Evolutionary conservation across 768 basidiomycete species (phyloP).

Genomic region (Clitopilus hobsonii): DNA sequence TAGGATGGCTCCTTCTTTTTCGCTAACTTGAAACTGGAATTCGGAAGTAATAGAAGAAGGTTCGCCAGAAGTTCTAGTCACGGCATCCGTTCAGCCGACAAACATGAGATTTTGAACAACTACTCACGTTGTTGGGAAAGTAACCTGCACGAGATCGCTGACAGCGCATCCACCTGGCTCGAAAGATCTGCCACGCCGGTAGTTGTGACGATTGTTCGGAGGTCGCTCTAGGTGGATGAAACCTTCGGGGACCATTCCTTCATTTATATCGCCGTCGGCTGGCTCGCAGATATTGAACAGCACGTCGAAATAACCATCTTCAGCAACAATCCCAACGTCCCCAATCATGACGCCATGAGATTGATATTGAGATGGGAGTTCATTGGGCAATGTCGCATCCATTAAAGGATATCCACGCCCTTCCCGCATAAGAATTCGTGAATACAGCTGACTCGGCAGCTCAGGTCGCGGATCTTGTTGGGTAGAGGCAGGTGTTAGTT

Average conservation of each 20-base stretch:
- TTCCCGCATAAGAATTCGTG: not conserved
- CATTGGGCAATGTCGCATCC: not conserved
- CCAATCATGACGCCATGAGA: not conserved
- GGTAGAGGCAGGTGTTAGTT: not conserved
- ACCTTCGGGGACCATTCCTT: not conserved
- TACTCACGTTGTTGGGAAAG: not conserved
- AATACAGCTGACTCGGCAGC: not conserved
- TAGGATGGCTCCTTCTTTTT: not conserved
- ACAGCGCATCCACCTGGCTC: not conserved
- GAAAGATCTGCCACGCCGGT: not conserved
- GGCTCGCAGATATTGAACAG: not conserved
- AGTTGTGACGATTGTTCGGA: not conserved
- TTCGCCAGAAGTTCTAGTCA: too few relatives aligned
- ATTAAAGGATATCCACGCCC: not conserved
- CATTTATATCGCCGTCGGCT: not conserved
- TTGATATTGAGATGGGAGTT: not conserved
- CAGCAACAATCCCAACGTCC: not conserved
- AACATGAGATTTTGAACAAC: not conserved
- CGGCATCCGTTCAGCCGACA: too few relatives aligned
- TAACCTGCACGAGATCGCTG: not conserved
- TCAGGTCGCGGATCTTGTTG: not conserved
- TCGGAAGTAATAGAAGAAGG: too few relatives aligned
- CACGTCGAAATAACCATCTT: not conserved
- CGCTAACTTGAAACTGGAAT: not conserved
- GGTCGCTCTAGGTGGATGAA: not conserved